Evolutionary conservation across 2,329 filamentous ascomycete species (phyloP), one percentile per base, ranked within the genome.

Genomic region (Botryotinia globosa): DNA sequence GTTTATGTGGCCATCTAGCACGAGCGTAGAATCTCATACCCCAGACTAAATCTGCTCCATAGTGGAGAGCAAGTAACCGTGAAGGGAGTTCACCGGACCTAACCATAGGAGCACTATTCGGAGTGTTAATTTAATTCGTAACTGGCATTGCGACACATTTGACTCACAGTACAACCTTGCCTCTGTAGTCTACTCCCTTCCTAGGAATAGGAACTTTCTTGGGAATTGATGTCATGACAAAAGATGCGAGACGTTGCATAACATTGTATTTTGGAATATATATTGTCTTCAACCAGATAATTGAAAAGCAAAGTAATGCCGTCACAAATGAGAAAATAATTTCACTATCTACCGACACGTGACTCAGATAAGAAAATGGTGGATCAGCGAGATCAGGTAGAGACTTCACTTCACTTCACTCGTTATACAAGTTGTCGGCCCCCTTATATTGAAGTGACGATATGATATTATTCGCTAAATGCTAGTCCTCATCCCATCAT

Each of bases 31-130:
- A 34, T 34, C 22, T 83, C 86, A 77, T 82, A 92, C 91, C 95
- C 95, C 96, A 99, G 77, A 99, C 96, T 25, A 99, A 86, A 82
- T 99, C 96, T 69, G 96, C 96, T 77, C 96, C 96, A 82, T 99
- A 98, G 80, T 97, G 92, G 74, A 99, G 88, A 45, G 96, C 93
- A 61, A 97, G 84, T 39, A 99, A 87, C 73, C 96, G 91, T 56
- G 93, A 96, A 4, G 96, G 95, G 74, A 98, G 85, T 85, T 99
- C 96, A 80, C 96, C 96, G n/a, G 94, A 97, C 77, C 96, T 92
- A 73, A 98, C 95, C 96, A 99, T 99, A 58, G 96, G 96, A 74
- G 96, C 96, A 75, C 70, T 72, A 18, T 16, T 39, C 39, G 34
- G 42, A 32, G 48, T n/a, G 25, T 72, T 45, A 72, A 32, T 56